Conservation (phyloP, 768 basidiomycete genomes). For the Mycena sanguinolenta region DNA sequence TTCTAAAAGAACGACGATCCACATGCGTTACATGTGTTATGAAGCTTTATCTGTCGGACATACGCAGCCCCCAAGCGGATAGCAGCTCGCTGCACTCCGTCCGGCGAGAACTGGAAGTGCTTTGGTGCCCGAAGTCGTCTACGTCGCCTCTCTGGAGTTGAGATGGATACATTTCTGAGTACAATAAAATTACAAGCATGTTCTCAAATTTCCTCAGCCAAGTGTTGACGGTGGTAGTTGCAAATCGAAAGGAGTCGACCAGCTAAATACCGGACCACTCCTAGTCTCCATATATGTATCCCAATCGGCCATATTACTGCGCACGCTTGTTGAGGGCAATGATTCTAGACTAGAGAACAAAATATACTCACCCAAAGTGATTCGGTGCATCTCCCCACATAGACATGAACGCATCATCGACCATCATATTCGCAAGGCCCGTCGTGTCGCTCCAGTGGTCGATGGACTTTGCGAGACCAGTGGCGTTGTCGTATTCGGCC, state of each 20-base stretch:
- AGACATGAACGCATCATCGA: constrained; percentile 29
- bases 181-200: background rate
- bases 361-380: constrained; percentile 21
- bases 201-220: background rate
- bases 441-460: constrained; percentile 34
- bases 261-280: constrained; percentile 17
- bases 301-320: constrained; percentile 33
- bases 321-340: background rate
- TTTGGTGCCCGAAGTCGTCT: no score
- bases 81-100: no score
- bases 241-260: constrained; percentile 18
- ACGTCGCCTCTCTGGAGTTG: no score
- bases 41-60: no score
- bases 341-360: background rate
- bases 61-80: no score
- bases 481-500: constrained; percentile 28
- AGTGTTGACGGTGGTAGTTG: background rate
- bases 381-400: constrained; percentile 31
- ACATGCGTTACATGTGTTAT: no score
- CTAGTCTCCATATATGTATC: constrained; percentile 32
- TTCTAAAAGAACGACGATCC: background rate
- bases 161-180: background rate
- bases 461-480: constrained; percentile 15
- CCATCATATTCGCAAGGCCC: constrained; percentile 33
- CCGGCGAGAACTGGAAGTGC: no score